Evolutionary conservation across 345 rosid species (phyloP).

Genomic region (Erodium maritimum): DNA sequence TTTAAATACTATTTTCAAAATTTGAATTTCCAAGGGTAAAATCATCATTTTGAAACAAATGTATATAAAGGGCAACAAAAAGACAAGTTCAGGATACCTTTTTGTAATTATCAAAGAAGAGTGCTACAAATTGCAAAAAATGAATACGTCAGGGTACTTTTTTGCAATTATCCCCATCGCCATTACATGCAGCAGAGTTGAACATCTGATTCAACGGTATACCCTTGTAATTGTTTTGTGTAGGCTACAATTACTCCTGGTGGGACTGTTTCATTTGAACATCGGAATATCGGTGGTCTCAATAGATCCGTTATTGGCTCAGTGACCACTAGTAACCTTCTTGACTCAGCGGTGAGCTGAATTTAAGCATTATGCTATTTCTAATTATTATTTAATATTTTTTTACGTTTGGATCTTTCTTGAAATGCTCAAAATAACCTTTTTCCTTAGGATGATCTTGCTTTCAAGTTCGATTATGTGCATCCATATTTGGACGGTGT

Average conservation of each 20-base stretch:
- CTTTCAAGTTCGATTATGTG: conserved; percentile 94
- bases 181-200: not conserved
- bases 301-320: conserved; percentile 93
- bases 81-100: too few species aligned
- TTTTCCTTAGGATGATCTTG: conserved; percentile 76
- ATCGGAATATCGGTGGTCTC: conserved; percentile 79
- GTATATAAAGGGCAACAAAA: too few species aligned
- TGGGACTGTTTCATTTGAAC: conserved; percentile 95
- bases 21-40: too few species aligned
- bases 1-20: too few species aligned
- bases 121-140: too few species aligned
- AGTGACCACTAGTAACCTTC: conserved; percentile 90
- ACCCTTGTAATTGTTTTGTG: conserved; percentile 1
- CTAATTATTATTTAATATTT: not conserved
- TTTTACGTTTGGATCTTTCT: not conserved
- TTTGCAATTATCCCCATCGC: too few species aligned
- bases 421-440: not conserved
- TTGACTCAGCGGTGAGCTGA: conserved; percentile 67
- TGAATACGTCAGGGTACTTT: too few species aligned
- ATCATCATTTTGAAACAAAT: too few species aligned
- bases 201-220: conserved; percentile 3
- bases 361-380: not conserved
- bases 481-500: conserved; percentile 95
- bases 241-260: conserved; percentile 97
- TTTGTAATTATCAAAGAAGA: too few species aligned